Base-by-base conservation (phyloP, 1,284 basidiomycete genomes). In the Trichosporon coremiiforme region DNA sequence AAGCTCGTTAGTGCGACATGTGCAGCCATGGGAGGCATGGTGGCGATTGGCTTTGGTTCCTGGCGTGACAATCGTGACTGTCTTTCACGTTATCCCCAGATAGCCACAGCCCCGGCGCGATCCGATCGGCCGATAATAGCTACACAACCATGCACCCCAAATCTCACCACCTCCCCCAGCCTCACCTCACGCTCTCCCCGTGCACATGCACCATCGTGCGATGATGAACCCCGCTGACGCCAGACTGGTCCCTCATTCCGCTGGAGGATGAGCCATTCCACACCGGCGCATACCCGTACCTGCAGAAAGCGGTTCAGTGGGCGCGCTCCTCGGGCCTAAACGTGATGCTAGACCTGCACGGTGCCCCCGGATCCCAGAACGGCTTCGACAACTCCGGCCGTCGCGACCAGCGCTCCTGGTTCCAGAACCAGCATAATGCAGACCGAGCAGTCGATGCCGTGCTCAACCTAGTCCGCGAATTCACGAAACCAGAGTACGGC, bases 311-410 rank as follows among this genome's bases (percentile, higher is more conserved):
- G 0, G 87, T 93, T 55, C 83, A 80, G 2, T 97, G 95, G 95
- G 93, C 93, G 4, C 78, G 85, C 22, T 87, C 89, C 35, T 83
- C 93, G 76, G 88, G 89, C 4, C 82, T 98, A 69, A 94, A 94
- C 80, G 86, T 97, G 68, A 89, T 96, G 66, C 73, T 83, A 53
- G 81, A 85, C 71, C 73, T 85, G 25, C 93, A 95, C 79, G 92
- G 92, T 66, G 91, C 88, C 20, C 92, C 92, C 0, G 93, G 91
- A n/a, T 91, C 89, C 75, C 90, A 95, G 84, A 94, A 87, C 78
- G 85, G 85, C 7, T 93, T 89, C 70, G 93, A 94, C 83, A 94
- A 94, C 83, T 92, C 90, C 13, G 94, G 94, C 5, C 89, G 90
- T 55, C 87, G 85, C 68, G 86, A 90, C 66, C 75, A 84, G 17